These are phyloP conservation scores for Aristolochia californica DNA, from an alignment of 164 flowering plant species.

Conservation along the genomic window DNA sequence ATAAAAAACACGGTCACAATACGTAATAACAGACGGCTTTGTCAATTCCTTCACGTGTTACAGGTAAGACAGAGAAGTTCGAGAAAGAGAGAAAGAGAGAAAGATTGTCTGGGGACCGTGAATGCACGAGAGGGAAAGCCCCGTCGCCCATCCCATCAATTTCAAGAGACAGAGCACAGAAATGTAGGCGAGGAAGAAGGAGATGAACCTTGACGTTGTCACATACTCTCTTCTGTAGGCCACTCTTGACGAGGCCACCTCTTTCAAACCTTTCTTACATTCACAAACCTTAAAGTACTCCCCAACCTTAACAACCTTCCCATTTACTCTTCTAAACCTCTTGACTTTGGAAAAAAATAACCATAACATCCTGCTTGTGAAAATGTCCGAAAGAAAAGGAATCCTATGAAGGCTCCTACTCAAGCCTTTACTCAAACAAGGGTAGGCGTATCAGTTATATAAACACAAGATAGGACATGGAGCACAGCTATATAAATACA, in stretches of 20 bases:
- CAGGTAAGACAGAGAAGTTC: no score
- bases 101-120: neutral
- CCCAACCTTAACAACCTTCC: neutral
- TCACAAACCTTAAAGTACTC: neutral
- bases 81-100: neutral
- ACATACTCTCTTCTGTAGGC: neutral
- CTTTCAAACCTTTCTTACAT: neutral
- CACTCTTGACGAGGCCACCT: constrained; percentile 4
- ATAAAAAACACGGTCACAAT: no score
- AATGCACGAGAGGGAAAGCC: constrained; percentile 4
- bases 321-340: neutral
- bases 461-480: no score
- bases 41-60: no score
- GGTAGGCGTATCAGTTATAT: no score
- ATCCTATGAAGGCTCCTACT: no score
- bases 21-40: no score
- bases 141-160: neutral
- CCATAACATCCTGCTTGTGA: no score
- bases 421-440: no score
- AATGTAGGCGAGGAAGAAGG: constrained; percentile 19
- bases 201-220: constrained; percentile 7
- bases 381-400: no score
- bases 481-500: no score
- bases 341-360: neutral
- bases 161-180: constrained; percentile 15